Evolutionary conservation across 495 filamentous ascomycete species (phyloP).

Genomic region (Parmelia sp.): DNA sequence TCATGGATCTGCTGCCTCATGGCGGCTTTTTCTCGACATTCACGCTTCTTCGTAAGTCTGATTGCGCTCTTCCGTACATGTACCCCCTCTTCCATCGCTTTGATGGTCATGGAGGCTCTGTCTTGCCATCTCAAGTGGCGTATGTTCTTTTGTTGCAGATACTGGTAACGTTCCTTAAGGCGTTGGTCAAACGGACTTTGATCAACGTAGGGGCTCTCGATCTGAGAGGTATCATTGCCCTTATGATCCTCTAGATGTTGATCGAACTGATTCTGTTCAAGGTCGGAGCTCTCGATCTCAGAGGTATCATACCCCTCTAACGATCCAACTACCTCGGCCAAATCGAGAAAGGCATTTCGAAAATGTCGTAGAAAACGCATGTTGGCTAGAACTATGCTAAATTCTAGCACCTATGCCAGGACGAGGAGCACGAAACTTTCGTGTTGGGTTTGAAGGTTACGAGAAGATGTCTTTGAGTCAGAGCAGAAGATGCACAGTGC

Average conservation of each 20-base stretch:
- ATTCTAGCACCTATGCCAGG: too few species aligned
- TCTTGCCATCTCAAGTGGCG: background rate
- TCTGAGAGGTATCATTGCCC: background rate
- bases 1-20: background rate
- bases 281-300: background rate
- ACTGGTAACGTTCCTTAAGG: background rate
- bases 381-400: too few species aligned
- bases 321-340: background rate
- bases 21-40: background rate
- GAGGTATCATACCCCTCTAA: background rate
- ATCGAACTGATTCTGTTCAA: too few species aligned
- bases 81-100: background rate
- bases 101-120: background rate
- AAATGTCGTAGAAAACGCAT: background rate
- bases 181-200: too few species aligned
- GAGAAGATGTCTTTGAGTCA: background rate
- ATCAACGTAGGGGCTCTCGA: background rate
- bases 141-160: background rate
- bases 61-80: background rate
- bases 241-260: background rate
- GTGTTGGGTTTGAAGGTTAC: background rate
- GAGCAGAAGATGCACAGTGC: background rate
- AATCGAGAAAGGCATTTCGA: background rate
- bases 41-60: background rate
- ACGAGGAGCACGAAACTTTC: background rate